Evolutionary conservation across 176 grass and related monocot species (phyloP).

Genomic region (Hordeum marinum): DNA sequence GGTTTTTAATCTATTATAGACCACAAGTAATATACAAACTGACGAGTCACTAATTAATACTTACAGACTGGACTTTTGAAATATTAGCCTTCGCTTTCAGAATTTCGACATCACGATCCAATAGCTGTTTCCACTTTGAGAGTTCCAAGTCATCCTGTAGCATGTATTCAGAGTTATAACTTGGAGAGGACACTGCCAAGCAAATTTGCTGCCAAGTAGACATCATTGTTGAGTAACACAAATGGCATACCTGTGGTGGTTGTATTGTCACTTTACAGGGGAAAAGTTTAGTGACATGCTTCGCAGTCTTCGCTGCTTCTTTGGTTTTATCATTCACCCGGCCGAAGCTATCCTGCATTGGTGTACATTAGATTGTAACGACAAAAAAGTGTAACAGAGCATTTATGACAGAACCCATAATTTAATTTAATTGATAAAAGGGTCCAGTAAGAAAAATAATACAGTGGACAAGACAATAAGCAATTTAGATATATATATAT

Average conservation of each 20-base stretch:
- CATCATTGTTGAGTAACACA: constrained; percentile 17
- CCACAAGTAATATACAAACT: background rate
- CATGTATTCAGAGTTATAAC: constrained; percentile 22
- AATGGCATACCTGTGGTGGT: constrained; percentile 61
- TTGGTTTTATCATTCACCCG: constrained; percentile 81
- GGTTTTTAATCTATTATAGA: background rate
- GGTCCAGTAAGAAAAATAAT: background rate
- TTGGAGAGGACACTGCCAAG: background rate
- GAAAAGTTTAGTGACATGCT: constrained; percentile 85
- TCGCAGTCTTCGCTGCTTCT: constrained; percentile 66
- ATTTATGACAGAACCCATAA: background rate
- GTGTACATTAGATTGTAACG: constrained; percentile 19
- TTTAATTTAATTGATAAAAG: constrained; percentile 9
- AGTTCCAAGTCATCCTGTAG: constrained; percentile 72
- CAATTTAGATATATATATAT: background rate
- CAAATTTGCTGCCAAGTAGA: background rate
- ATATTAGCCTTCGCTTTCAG: constrained; percentile 85
- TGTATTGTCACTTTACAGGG: constrained; percentile 88
- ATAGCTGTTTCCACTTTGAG: constrained; percentile 72
- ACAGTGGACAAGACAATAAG: background rate
- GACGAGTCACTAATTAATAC: constrained; percentile 13
- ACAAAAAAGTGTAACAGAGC: background rate
- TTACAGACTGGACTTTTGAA: constrained; percentile 78
- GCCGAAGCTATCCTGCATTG: constrained; percentile 72
- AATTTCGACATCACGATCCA: constrained; percentile 84